Base-by-base conservation (phyloP, 352 stramenopile genomes). In the Globisporangium emineosum region DNA sequence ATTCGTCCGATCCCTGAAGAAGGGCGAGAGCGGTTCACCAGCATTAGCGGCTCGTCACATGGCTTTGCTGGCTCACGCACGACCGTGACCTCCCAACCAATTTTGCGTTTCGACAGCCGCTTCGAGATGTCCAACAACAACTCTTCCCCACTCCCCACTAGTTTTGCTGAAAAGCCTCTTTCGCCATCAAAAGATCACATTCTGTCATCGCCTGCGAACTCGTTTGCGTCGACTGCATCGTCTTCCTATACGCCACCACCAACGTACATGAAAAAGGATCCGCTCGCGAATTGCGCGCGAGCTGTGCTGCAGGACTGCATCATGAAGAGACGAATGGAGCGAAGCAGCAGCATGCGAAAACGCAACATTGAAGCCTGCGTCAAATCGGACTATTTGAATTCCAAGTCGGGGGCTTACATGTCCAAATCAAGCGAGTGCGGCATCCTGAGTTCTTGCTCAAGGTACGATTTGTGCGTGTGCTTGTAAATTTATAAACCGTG, bases 271-370 rank as follows among this genome's bases (percentile, higher is more conserved):
- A 74, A 57, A 6, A 68, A 76, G 10, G 82, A 90, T 49, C 79
- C 81, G 8, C 66, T 93, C 17, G 76, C 81, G 32, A 78, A 73
- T 17, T 91, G 85, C 33, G 81, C 85, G 19, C 71, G 79, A 7
- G 82, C 79, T 15, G 79, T 93, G 35, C 42, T 91, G 30, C 74
- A 91, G 62, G 82, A 93, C 49, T 93, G 82, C 62, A 84, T 89
- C 27, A 77, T 79, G 58, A 81, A 83, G 59, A 75, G 78, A 12
- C 67, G 82, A 62, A 74, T 83, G 59, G 75, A 89, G 37, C 71
- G 78, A 33, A 85, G 65, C 57, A 85, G 66, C 57, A 87, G 66
- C 27, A 71, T 84, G 63, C 74, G 79, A 13, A 93, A 93, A 62
- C 82, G 85, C 37, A 89, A 74, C 5, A 76, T 90, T 25, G 83